These are phyloP conservation scores for Coniferiporia weirii DNA, from an alignment of 1,284 basidiomycete species.

Conservation along the genomic window DNA sequence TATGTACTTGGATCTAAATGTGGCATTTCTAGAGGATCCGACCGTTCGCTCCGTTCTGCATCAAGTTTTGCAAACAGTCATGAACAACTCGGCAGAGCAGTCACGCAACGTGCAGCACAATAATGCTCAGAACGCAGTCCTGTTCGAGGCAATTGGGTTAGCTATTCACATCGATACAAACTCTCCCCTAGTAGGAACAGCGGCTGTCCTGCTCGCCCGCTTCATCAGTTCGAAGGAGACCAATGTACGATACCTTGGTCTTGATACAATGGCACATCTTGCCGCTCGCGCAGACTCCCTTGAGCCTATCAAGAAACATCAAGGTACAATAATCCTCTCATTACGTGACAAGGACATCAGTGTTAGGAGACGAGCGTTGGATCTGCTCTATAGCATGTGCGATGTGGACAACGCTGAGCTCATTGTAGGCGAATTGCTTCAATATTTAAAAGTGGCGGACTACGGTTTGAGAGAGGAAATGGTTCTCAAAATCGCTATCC, in stretches of 20 bases:
- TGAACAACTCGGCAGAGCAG: conserved; percentile 90
- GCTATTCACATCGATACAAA: conserved; percentile 95
- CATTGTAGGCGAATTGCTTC: conserved; percentile 91
- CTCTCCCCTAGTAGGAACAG: conserved; percentile 83
- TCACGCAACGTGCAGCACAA: conserved; percentile 97
- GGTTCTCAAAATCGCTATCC: conserved; percentile 97
- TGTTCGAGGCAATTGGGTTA: conserved; percentile 96
- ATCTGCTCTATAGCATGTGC: conserved; percentile 98
- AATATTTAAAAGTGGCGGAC: conserved; percentile 92
- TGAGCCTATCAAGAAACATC: conserved; percentile 91
- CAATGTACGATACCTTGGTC: conserved; percentile 95
- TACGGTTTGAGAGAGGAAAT: conserved; percentile 96
- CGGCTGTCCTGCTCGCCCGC: conserved; percentile 87
- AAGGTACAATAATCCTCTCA: conserved; percentile 91
- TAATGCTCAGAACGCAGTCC: conserved; percentile 96
- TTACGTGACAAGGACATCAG: conserved; percentile 97
- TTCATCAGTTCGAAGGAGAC: conserved; percentile 99
- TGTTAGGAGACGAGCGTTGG: conserved; percentile 89
- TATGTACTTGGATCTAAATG: background rate
- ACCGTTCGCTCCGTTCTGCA: conserved; percentile 75
- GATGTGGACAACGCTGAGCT: conserved; percentile 92
- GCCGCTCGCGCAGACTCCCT: conserved; percentile 90
- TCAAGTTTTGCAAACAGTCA: conserved; percentile 83
- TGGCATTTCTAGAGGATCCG: conserved; percentile 64
- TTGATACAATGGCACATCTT: conserved; percentile 98